These are phyloP conservation scores for Porcisia deanei DNA, from an alignment of 208 protist species.

Conservation along the genomic window DNA sequence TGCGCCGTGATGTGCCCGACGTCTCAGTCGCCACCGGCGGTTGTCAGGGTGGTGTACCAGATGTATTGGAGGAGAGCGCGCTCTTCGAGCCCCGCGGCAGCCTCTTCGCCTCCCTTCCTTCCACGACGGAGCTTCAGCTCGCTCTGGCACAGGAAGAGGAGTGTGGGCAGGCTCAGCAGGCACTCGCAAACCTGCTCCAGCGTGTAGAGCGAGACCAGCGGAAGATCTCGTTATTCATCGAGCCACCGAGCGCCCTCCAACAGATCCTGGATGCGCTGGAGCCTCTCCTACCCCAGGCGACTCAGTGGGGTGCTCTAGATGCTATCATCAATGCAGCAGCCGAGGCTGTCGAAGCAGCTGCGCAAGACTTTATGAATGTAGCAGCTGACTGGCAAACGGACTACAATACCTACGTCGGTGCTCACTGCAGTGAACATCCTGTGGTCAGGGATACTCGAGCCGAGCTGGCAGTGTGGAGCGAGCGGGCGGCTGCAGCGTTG, in stretches of 20 bases:
- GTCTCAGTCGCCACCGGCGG: slow-evolving; percentile 6
- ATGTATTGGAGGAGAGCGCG: slow-evolving; percentile 7
- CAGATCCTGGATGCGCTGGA: slow-evolving; percentile 27
- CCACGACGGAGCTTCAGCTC: slow-evolving; percentile 24
- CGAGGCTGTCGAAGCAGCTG: slow-evolving; percentile 12
- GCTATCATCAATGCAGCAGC: slow-evolving; percentile 3
- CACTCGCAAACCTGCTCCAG: slow-evolving; percentile 22
- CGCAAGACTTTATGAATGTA: slow-evolving; percentile 4
- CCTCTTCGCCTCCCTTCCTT: slow-evolving; percentile 28
- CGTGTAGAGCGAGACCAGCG: slow-evolving; percentile 21
- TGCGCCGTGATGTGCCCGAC: slow-evolving; percentile 57
- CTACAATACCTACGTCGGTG: slow-evolving; percentile 18
- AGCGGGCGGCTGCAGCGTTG: slow-evolving; percentile 13
- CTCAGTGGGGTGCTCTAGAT: slow-evolving; percentile 6
- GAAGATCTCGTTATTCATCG: slow-evolving; percentile 13
- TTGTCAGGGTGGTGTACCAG: slow-evolving; percentile 4
- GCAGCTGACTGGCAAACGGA: slow-evolving; percentile 22
- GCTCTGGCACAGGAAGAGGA: slow-evolving; percentile 30
- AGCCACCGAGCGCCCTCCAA: slow-evolving; percentile 17
- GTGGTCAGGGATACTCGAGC: neutral
- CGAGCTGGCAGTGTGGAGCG: slow-evolving; percentile 15
- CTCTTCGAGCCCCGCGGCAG: slow-evolving; percentile 18
- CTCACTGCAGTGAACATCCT: neutral
- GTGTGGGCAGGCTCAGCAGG: slow-evolving; percentile 28
- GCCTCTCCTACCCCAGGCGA: slow-evolving; percentile 5